These are phyloP conservation scores for Paralagenidium karlingii DNA, from an alignment of 352 stramenopile genomes.

Conservation along the genomic window DNA sequence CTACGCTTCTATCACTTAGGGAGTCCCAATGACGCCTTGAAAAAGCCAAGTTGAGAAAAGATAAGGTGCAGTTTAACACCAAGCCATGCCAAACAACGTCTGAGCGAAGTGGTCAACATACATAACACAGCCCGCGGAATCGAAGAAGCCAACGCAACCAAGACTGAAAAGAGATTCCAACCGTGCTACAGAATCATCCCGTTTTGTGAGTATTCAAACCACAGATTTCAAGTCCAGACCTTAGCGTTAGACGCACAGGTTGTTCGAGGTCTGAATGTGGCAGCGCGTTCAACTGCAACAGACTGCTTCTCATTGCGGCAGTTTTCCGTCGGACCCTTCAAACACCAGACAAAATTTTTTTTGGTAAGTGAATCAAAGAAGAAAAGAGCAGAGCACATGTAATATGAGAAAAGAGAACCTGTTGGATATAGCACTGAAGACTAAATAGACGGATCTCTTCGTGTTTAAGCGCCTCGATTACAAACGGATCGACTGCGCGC, in stretches of 20 bases:
- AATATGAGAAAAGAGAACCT: conserved; percentile 16
- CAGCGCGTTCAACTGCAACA: conserved; percentile 8
- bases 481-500: conserved; percentile 48
- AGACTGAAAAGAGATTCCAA: too few relatives aligned
- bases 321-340: conserved; percentile 35
- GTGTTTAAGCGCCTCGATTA: conserved; percentile 34
- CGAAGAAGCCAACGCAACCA: too few relatives aligned
- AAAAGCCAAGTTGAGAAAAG: neutral
- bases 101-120: too few relatives aligned
- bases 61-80: too few relatives aligned
- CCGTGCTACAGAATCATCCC: too few relatives aligned
- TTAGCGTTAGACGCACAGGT: too few relatives aligned
- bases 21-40: conserved; percentile 52
- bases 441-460: conserved; percentile 42
- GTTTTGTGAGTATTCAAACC: too few relatives aligned
- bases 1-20: conserved; percentile 20
- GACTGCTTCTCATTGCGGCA: conserved; percentile 29
- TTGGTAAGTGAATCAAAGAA: too few relatives aligned
- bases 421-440: conserved; percentile 61
- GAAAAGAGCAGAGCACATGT: neutral
- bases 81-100: too few relatives aligned
- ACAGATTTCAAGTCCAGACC: too few relatives aligned
- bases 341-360: too few relatives aligned
- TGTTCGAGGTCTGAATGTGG: too few relatives aligned
- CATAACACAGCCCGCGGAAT: conserved; percentile 51